A percentile compares a stretch with the other conserved stretches of the same genome.
These are phyloP conservation scores for Aspergillus ostianus DNA, from an alignment of 495 filamentous ascomycete species.

Conservation along the genomic window DNA sequence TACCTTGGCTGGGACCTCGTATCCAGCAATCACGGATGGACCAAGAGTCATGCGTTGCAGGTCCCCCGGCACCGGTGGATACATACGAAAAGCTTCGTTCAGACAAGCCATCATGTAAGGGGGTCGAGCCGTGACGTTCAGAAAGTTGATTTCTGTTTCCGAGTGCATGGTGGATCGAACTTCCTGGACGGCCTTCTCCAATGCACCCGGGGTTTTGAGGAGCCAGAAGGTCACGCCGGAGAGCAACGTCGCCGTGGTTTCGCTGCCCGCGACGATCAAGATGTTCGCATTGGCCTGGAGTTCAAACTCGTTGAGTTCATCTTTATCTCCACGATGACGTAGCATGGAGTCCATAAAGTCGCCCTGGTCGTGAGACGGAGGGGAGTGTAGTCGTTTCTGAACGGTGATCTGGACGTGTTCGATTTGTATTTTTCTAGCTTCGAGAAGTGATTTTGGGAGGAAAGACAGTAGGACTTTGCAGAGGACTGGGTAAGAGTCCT, in stretches of 20 bases:
- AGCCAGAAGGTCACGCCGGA: conserved; percentile 37
- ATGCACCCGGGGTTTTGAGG: conserved; percentile 24
- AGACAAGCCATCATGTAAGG: conserved; percentile 32
- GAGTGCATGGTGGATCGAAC: conserved; percentile 47
- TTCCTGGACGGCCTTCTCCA: conserved; percentile 45
- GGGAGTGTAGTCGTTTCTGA: conserved; percentile 12
- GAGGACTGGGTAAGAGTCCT: background rate
- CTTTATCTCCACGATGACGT: conserved; percentile 21
- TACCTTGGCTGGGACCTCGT: conserved; percentile 1
- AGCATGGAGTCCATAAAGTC: conserved; percentile 9
- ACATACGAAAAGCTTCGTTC: conserved; percentile 31
- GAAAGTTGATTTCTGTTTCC: conserved; percentile 49
- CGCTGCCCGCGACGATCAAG: conserved; percentile 47
- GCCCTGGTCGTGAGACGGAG: background rate
- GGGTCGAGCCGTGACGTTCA: conserved; percentile 32
- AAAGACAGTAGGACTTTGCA: background rate
- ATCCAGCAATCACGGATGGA: background rate
- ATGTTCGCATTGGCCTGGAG: conserved; percentile 27
- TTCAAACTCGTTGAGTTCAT: conserved; percentile 34
- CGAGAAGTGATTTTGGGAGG: background rate
- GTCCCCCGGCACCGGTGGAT: conserved; percentile 27
- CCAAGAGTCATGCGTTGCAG: conserved; percentile 20
- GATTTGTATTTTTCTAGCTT: background rate
- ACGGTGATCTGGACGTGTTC: conserved; percentile 11
- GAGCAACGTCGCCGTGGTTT: conserved; percentile 46